Evolutionary conservation across 768 basidiomycete genomes (phyloP).

Genomic region (Suillus placidus): DNA sequence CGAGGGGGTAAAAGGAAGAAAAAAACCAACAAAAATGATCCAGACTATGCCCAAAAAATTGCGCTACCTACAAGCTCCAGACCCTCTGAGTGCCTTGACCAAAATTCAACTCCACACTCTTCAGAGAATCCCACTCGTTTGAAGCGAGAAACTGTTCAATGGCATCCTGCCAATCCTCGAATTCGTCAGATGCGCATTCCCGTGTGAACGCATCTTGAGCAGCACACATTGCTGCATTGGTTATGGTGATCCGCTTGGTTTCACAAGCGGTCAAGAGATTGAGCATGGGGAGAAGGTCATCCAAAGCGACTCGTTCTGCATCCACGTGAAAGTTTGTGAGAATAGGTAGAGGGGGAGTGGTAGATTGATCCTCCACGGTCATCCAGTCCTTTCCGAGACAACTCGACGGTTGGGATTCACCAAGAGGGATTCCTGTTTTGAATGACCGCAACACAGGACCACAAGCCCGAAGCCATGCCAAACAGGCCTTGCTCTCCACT

Average conservation of each 20-base stretch:
- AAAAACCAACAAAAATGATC: neutral
- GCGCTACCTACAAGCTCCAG: conserved; percentile 24
- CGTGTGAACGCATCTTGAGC: conserved; percentile 28
- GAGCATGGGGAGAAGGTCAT: conserved; percentile 27
- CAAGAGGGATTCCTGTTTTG: conserved; percentile 27
- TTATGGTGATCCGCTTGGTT: conserved; percentile 27
- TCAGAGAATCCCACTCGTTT: conserved; percentile 21
- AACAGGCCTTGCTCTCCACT: conserved; percentile 26
- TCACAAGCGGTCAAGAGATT: conserved; percentile 18
- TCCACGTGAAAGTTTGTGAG: conserved; percentile 28
- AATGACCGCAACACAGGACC: conserved; percentile 21
- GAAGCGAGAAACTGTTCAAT: conserved; percentile 24
- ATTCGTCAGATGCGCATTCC: conserved; percentile 36
- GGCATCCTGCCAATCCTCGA: conserved; percentile 29
- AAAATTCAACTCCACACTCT: conserved; percentile 22
- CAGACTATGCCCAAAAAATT: conserved; percentile 1
- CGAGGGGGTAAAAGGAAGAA: neutral
- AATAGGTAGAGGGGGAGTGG: conserved; percentile 7
- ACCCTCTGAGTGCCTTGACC: conserved; percentile 19
- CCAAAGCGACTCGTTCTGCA: conserved; percentile 27
- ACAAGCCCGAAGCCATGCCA: conserved; percentile 30
- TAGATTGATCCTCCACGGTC: neutral
- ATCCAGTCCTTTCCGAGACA: neutral
- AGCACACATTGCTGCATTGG: neutral
- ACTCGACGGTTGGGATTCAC: conserved; percentile 10